Base-by-base conservation (phyloP, 2,329 filamentous ascomycete species). In the Botrytis paeoniae region DNA sequence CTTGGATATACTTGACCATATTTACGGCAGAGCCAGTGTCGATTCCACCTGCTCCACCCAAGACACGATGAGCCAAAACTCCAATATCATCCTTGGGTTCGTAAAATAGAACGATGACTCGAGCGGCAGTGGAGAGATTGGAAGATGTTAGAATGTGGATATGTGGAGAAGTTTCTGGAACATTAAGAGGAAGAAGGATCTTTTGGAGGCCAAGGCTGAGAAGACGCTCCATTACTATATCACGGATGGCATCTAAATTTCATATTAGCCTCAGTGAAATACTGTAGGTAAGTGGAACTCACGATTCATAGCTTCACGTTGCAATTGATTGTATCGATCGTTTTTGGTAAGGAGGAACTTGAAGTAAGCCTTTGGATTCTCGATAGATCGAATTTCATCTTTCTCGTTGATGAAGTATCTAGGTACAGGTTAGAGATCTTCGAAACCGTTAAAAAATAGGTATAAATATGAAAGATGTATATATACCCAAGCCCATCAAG, bases 301-400 rank as follows among this genome's bases (percentile, higher is more conserved):
- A 93, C 93, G 83, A 78, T 97, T 91, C 82, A 97, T 89, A 57
- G 90, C 86, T 76, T 92, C 92, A 29, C 91, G 87, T 78, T 94
- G 93, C 32, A 91, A 85, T 59, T 91, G 87, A 81, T 97, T 97
- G 82, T 91, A 87, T 54, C 94, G 90, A n/a, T 88, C 85, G 81
- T 94, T 94, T 77, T 89, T 90, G 80, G 88, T 91, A 70, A 92
- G 82, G 80, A 89, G 91, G 85, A 87, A 97, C 77, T 93, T 88
- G 84, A 93, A 97, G 79, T 90, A 91, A 76, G 87, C 85, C 41
- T 91, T 86, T 0, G 92, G 90, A 51, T 93, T 84, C 35, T 87
- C 84, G 71, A 93, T 91, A 74, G 86, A 90, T 65, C 92, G 90
- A 75, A 97, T 88, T 78, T 95, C 89, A 77, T 95, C 93, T 0